These are phyloP conservation scores for Thermothielavioides terrestris DNA, from an alignment of 495 filamentous ascomycete species.

Conservation along the genomic window DNA sequence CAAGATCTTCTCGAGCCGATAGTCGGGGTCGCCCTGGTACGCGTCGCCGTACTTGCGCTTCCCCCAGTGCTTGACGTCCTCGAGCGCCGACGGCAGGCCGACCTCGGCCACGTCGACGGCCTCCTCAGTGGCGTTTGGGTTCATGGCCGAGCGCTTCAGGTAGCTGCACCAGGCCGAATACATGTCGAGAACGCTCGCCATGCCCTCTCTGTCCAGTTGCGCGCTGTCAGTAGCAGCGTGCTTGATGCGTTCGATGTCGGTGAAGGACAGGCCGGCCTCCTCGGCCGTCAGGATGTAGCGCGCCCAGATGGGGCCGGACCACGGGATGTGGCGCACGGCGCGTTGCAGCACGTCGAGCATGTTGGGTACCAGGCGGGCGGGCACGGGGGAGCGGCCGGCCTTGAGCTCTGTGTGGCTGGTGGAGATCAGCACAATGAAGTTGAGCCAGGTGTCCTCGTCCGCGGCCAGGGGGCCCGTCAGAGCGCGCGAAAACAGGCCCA, in stretches of 20 bases:
- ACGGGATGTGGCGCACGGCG: conserved; percentile 80
- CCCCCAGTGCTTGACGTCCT: conserved; percentile 71
- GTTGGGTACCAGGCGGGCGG: conserved; percentile 31
- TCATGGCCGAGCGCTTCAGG: conserved; percentile 71
- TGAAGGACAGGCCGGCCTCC: conserved; percentile 59
- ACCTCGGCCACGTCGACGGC: conserved; percentile 87
- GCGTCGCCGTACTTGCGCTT: conserved; percentile 61
- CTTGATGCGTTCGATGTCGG: conserved; percentile 81
- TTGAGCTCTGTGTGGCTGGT: conserved; percentile 30
- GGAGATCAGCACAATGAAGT: conserved; percentile 65
- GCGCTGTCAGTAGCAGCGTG: conserved; percentile 80
- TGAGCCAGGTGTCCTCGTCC: conserved; percentile 66
- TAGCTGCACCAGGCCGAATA: conserved; percentile 91
- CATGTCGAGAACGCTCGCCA: conserved; percentile 80
- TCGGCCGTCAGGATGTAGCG: conserved; percentile 78
- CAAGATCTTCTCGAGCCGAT: conserved; percentile 79
- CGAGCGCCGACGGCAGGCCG: conserved; percentile 73
- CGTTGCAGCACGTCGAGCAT: conserved; percentile 49
- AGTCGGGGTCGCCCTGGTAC: conserved; percentile 77
- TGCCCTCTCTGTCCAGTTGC: conserved; percentile 59
- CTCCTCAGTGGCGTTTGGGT: conserved; percentile 69
- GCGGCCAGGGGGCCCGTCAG: conserved; percentile 56
- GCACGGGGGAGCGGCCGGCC: conserved; percentile 24
- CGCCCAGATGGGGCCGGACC: conserved; percentile 86
- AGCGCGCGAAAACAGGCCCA: conserved; percentile 71